phyloP scores from a whole-genome alignment of 176 grass and related monocot species.

The Alopecurus myosuroides region DNA sequence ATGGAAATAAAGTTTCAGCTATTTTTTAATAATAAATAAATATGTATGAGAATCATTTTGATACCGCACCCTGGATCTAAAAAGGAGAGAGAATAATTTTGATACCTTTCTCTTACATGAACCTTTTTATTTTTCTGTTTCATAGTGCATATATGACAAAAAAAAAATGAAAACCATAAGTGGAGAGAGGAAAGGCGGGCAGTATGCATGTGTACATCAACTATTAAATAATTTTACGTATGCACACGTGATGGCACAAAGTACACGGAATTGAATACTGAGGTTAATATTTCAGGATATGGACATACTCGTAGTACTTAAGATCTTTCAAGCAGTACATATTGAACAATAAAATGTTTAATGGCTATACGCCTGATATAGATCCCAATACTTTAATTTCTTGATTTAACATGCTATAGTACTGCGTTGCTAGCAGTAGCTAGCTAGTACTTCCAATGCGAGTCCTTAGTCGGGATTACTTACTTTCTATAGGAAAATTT shows the following conservation, averaged over 20 bases:
- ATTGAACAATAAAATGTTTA: neutral
- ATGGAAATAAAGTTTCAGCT: neutral
- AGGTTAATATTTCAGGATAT: neutral
- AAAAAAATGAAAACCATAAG: neutral
- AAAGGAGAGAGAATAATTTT: neutral
- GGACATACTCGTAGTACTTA: slow-evolving; percentile 2
- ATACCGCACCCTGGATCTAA: neutral
- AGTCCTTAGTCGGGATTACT: neutral
- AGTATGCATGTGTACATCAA: neutral
- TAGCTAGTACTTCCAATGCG: neutral
- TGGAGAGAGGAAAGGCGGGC: neutral
- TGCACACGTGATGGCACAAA: slow-evolving; percentile 32
- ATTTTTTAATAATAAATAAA: neutral
- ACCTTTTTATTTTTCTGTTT: neutral
- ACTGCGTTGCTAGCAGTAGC: neutral
- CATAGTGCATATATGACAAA: neutral
- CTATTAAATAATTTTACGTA: slow-evolving; percentile 24
- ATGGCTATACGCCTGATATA: neutral
- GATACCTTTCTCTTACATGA: neutral
- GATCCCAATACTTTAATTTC: neutral
- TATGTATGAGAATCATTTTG: slow-evolving; percentile 9
- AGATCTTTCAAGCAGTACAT: slow-evolving; percentile 28
- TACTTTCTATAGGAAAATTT: neutral
- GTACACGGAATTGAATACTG: slow-evolving; percentile 18
- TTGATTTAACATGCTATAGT: neutral